phyloP scores from a whole-genome alignment of 768 basidiomycete genomes.

The Trametes meyenii region DNA sequence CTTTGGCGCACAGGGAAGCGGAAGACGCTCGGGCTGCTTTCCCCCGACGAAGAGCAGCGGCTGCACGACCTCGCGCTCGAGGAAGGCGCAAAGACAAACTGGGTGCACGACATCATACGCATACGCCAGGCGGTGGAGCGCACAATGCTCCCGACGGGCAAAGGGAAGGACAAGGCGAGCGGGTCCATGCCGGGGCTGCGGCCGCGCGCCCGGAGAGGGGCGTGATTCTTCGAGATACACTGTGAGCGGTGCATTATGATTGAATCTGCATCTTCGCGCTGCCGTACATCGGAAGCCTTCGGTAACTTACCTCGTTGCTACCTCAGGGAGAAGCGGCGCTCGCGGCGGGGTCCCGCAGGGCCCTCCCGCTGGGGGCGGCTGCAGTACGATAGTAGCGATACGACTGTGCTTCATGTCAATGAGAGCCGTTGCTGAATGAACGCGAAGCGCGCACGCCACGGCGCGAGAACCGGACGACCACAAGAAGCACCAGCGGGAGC shows the following conservation, averaged over 20 bases:
- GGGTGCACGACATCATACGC: slow-evolving; percentile 64
- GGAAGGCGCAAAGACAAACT: slow-evolving; percentile 59
- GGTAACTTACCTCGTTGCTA: slow-evolving; percentile 13
- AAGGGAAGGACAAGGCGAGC: slow-evolving; percentile 13
- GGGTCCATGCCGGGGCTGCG: slow-evolving; percentile 4
- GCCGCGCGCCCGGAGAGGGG: slow-evolving; percentile 12
- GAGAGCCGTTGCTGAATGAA: not conserved
- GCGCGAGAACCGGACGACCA: not conserved
- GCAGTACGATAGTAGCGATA: not conserved
- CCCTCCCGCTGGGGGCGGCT: no score
- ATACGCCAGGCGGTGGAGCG: slow-evolving; percentile 36
- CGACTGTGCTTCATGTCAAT: not conserved
- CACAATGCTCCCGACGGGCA: slow-evolving; percentile 21
- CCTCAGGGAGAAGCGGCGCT: not conserved
- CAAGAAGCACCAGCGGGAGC: slow-evolving; percentile 1
- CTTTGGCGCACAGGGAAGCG: slow-evolving; percentile 71
- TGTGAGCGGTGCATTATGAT: slow-evolving; percentile 1
- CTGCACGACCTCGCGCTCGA: slow-evolving; percentile 53
- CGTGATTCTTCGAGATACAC: slow-evolving; percentile 2
- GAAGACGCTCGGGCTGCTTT: slow-evolving; percentile 49
- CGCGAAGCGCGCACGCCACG: not conserved
- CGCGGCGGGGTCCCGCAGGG: no score
- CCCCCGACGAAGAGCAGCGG: slow-evolving; percentile 54
- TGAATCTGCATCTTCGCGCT: slow-evolving; percentile 2
- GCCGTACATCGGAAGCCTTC: slow-evolving; percentile 16